Percentiles rank a stretch among this genome's conserved stretches.
Conservation (phyloP, 2,329 filamentous ascomycete genomes). For the Colletotrichum ledebouriae region DNA sequence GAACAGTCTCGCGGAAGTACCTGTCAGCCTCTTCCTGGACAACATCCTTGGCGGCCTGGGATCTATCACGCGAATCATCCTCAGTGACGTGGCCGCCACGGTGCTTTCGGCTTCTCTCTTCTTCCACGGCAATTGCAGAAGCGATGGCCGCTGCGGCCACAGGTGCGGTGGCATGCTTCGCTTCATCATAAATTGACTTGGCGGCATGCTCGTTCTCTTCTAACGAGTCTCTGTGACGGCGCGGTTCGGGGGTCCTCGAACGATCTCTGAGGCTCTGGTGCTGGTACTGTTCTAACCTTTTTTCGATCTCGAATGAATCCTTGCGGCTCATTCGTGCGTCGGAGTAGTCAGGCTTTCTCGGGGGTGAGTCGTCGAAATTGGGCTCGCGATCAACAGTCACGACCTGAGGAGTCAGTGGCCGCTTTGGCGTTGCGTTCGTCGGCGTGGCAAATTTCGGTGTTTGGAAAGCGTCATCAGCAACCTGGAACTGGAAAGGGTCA, state of each 20-base stretch:
- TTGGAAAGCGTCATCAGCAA: conserved; percentile 65
- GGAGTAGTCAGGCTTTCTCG: conserved; percentile 44
- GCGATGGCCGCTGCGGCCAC: conserved; percentile 62
- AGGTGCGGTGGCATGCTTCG: conserved; percentile 62
- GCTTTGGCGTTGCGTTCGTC: conserved; percentile 53
- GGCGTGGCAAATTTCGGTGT: conserved; percentile 52
- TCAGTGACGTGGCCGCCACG: conserved; percentile 51
- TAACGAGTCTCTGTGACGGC: conserved; percentile 42
- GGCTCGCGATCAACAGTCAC: conserved; percentile 68
- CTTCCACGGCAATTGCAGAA: conserved; percentile 60
- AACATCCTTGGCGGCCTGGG: conserved; percentile 53
- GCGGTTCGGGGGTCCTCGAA: conserved; percentile 44
- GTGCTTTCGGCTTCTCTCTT: conserved; percentile 53
- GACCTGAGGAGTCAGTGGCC: conserved; percentile 63
- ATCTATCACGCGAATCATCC: conserved; percentile 51
- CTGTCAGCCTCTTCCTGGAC: conserved; percentile 71
- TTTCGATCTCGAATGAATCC: conserved; percentile 63
- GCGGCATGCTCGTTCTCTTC: conserved; percentile 60
- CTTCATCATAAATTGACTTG: conserved; percentile 59
- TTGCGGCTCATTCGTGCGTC: conserved; percentile 61
- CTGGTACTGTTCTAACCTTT: conserved; percentile 49
- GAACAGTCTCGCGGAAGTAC: conserved; percentile 68
- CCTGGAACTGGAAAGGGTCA: conserved; percentile 72
- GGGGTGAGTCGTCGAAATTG: conserved; percentile 58
- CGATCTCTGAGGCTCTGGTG: conserved; percentile 44